A percentile compares a stretch with the other conserved stretches of the same genome.
phyloP scores from a whole-genome alignment of 2,329 filamentous ascomycete genomes.

The Volutella citrinella region DNA sequence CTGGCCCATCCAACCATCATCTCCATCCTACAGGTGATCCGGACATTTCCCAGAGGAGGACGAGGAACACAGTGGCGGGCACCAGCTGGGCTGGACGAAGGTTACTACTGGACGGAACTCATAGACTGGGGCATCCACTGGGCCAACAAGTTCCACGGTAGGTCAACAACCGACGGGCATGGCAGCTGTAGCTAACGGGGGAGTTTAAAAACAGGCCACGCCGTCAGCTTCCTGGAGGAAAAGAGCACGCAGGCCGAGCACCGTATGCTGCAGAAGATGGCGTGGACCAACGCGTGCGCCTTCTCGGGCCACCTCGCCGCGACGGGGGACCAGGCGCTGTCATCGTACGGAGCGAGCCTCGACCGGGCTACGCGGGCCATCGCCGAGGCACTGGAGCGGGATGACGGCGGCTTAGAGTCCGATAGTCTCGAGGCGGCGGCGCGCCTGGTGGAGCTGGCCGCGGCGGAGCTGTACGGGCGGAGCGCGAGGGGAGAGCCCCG shows the following conservation, averaged over 20 bases:
- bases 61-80: conserved; percentile 5
- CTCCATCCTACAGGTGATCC: conserved; percentile 1
- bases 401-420: background rate
- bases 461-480: conserved; percentile 1
- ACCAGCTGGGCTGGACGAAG: conserved; percentile 4
- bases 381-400: background rate
- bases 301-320: conserved; percentile 6
- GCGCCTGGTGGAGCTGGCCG: conserved; percentile 6
- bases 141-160: conserved; percentile 9
- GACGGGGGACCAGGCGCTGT: conserved; percentile 1
- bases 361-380: conserved; percentile 2
- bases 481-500: too few relatives aligned
- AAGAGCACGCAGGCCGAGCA: background rate
- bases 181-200: too few relatives aligned
- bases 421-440: conserved; percentile 6
- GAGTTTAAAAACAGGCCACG: too few relatives aligned
- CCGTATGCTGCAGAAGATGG: too few relatives aligned
- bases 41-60: conserved; percentile 3
- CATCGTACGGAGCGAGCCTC: conserved; percentile 6
- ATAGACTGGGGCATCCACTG: conserved; percentile 5
- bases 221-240: too few relatives aligned
- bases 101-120: conserved; percentile 8
- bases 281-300: conserved; percentile 6
- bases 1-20: conserved; percentile 5
- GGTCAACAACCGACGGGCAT: too few relatives aligned